Evolutionary conservation across 768 basidiomycete genomes (phyloP).

Genomic region (Panellus pusillus): DNA sequence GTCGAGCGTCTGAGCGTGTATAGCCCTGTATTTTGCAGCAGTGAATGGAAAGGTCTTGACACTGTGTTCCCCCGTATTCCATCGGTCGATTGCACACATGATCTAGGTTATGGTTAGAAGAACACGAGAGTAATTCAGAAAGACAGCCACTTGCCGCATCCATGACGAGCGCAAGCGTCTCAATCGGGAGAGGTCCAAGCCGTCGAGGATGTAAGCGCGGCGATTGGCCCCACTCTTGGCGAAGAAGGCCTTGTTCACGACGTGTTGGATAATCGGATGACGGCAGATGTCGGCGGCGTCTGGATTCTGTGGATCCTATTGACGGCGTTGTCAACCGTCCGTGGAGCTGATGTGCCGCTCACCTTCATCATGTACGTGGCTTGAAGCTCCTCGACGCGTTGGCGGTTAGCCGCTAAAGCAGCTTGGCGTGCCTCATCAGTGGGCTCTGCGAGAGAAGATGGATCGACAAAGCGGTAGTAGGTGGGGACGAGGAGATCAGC

Average conservation of each 20-base stretch:
- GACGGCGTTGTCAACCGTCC: too few relatives aligned
- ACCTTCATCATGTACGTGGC: too few relatives aligned
- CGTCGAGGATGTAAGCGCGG: not conserved
- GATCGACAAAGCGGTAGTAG: too few relatives aligned
- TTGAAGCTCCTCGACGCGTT: too few relatives aligned
- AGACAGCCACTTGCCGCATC: not conserved
- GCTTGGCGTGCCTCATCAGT: too few relatives aligned
- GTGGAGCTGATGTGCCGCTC: too few relatives aligned
- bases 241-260: slow-evolving; percentile 4
- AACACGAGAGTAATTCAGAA: not conserved
- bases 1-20: not conserved
- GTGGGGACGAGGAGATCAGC: too few relatives aligned
- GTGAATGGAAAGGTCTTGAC: not conserved
- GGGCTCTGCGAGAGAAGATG: too few relatives aligned
- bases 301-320: too few relatives aligned
- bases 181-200: not conserved
- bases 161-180: not conserved
- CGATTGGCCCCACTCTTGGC: not conserved
- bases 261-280: not conserved
- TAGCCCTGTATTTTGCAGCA: not conserved
- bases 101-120: not conserved
- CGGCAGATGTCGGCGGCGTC: not conserved
- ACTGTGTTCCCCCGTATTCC: not conserved
- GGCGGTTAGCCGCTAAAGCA: too few relatives aligned
- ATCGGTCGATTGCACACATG: not conserved